Evolutionary conservation across 805 yeast genomes (phyloP).

Genomic region (Candida xiaguanensis): DNA sequence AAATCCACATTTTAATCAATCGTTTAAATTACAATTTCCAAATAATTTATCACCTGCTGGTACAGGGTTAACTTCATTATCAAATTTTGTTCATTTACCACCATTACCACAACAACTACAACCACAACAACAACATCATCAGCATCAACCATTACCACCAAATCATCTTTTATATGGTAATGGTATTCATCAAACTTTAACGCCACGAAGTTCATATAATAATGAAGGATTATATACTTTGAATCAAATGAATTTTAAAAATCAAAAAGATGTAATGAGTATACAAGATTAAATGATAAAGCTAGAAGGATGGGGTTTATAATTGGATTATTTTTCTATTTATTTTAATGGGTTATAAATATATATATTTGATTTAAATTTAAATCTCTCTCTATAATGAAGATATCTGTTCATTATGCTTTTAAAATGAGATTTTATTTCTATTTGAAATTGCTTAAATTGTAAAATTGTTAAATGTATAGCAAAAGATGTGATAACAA

Average conservation of each 20-base stretch:
- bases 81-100: slow-evolving; percentile 1
- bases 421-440: too few species aligned
- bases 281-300: neutral
- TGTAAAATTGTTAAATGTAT: too few species aligned
- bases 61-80: slow-evolving; percentile 1
- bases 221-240: neutral
- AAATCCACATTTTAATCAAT: slow-evolving; percentile 2
- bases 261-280: too few species aligned
- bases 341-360: too few species aligned
- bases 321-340: too few species aligned
- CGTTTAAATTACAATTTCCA: neutral
- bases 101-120: neutral
- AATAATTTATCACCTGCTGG: neutral
- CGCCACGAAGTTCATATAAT: slow-evolving; percentile 1
- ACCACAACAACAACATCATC: neutral
- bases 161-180: too few species aligned
- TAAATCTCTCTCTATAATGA: too few species aligned
- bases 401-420: too few species aligned
- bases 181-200: neutral
- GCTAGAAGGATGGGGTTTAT: too few species aligned
- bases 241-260: neutral
- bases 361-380: too few species aligned
- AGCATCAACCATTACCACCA: slow-evolving; percentile 2
- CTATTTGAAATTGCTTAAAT: too few species aligned
- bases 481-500: too few species aligned